Conservation (phyloP, 768 basidiomycete genomes). For the Pleurotus cornucopiae region DNA sequence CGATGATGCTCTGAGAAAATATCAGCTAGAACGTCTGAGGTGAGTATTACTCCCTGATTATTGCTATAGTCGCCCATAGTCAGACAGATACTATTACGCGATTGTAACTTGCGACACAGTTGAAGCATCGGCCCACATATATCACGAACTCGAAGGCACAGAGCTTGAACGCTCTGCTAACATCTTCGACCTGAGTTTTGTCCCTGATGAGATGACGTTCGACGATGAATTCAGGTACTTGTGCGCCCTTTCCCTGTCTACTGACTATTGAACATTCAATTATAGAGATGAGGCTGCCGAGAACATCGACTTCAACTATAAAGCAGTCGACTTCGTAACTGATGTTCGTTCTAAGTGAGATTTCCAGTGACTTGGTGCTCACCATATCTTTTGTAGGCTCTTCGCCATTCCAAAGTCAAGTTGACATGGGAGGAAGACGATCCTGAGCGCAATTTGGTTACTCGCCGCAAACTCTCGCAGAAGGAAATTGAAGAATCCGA, state of each 20-base stretch:
- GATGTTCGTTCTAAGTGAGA: conserved; percentile 53
- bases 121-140: conserved; percentile 74
- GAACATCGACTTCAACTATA: conserved; percentile 55
- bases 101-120: conserved; percentile 83
- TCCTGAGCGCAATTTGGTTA: conserved; percentile 75
- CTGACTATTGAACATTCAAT: not conserved
- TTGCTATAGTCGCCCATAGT: not conserved
- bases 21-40: conserved; percentile 92
- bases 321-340: conserved; percentile 85
- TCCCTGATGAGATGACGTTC: conserved; percentile 86
- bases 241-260: not conserved
- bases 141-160: conserved; percentile 85
- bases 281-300: conserved; percentile 81
- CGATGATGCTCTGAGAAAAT: conserved; percentile 81
- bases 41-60: conserved; percentile 30
- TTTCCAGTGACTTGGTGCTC: not conserved
- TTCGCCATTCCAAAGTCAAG: conserved; percentile 96
- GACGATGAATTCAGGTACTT: conserved; percentile 69
- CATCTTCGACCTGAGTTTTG: conserved; percentile 91
- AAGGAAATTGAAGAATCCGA: conserved; percentile 92
- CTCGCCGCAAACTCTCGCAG: conserved; percentile 70
- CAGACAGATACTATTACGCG: conserved; percentile 82
- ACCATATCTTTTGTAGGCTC: conserved; percentile 50
- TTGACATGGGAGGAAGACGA: conserved; percentile 99
- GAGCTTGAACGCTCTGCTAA: conserved; percentile 97